Evolutionary conservation across 208 protist genomes (phyloP).

Genomic region (Leishmania braziliensis): DNA sequence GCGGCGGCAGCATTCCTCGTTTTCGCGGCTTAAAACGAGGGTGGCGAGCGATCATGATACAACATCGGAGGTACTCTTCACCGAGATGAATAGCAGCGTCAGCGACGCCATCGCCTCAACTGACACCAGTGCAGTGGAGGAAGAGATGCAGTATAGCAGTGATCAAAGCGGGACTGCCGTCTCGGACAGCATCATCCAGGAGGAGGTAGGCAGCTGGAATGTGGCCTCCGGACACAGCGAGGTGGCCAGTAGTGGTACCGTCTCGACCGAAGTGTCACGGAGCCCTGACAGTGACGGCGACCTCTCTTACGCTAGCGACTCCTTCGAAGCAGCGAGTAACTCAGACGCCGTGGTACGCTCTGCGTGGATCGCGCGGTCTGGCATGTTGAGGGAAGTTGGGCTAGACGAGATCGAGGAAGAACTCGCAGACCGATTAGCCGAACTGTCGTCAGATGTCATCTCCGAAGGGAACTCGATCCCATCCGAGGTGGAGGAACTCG

Average conservation of each 20-base stretch:
- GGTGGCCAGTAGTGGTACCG: constrained; percentile 1
- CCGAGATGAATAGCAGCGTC: background rate
- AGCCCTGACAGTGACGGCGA: background rate
- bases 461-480: constrained; percentile 10
- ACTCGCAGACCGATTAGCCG: constrained; percentile 19
- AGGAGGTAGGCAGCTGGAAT: constrained; percentile 22
- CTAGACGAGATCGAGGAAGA: constrained; percentile 38
- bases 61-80: background rate
- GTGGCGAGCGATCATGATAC: background rate
- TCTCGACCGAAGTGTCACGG: background rate
- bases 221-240: constrained; percentile 1
- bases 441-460: constrained; percentile 26
- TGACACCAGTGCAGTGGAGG: constrained; percentile 21
- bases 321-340: background rate
- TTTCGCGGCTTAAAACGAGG: background rate
- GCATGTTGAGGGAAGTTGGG: background rate
- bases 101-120: constrained; percentile 22
- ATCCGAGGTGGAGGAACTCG: constrained; percentile 30
- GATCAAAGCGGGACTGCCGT: constrained; percentile 20
- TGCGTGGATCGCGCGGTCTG: background rate
- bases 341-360: background rate
- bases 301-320: constrained; percentile 1
- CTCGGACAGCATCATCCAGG: constrained; percentile 34
- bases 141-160: constrained; percentile 40
- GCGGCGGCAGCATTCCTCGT: background rate